These are phyloP conservation scores for Podospora comata DNA, from an alignment of 495 filamentous ascomycete genomes.

Conservation along the genomic window DNA sequence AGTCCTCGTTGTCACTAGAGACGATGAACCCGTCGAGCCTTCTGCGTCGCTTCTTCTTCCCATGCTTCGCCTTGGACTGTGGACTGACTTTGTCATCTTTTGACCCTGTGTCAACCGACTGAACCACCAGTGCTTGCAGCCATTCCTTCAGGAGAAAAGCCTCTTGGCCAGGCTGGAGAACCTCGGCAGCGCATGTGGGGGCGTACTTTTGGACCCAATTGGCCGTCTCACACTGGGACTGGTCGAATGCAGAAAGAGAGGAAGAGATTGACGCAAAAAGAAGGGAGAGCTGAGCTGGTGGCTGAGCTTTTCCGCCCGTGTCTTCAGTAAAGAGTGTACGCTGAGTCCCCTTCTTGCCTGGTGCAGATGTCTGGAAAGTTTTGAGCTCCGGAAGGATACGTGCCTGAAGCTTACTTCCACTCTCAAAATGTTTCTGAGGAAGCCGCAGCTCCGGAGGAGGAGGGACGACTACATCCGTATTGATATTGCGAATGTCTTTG, in stretches of 20 bases:
- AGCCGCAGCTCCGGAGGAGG: conserved; percentile 44
- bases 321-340: conserved; percentile 3
- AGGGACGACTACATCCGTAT: conserved; percentile 39
- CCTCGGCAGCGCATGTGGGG: conserved; percentile 62
- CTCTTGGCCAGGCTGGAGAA: conserved; percentile 75
- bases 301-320: conserved; percentile 21
- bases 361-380: conserved; percentile 12
- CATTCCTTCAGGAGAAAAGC: conserved; percentile 73
- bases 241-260: conserved; percentile 76
- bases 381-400: conserved; percentile 38
- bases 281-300: conserved; percentile 58
- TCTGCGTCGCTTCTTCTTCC: conserved; percentile 69
- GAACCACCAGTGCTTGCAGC: conserved; percentile 72
- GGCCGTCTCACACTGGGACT: conserved; percentile 64
- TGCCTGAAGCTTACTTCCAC: conserved; percentile 46
- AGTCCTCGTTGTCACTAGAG: conserved; percentile 74
- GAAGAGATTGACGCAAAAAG: conserved; percentile 58
- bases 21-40: conserved; percentile 83
- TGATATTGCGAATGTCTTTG: conserved; percentile 29
- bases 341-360: conserved; percentile 21
- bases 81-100: conserved; percentile 45
- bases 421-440: conserved; percentile 48
- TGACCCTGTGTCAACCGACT: conserved; percentile 65
- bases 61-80: conserved; percentile 40
- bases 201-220: conserved; percentile 88